These are phyloP conservation scores for Fistulinella cinereoalba DNA, from an alignment of 1,284 basidiomycete species.

Conservation along the genomic window DNA sequence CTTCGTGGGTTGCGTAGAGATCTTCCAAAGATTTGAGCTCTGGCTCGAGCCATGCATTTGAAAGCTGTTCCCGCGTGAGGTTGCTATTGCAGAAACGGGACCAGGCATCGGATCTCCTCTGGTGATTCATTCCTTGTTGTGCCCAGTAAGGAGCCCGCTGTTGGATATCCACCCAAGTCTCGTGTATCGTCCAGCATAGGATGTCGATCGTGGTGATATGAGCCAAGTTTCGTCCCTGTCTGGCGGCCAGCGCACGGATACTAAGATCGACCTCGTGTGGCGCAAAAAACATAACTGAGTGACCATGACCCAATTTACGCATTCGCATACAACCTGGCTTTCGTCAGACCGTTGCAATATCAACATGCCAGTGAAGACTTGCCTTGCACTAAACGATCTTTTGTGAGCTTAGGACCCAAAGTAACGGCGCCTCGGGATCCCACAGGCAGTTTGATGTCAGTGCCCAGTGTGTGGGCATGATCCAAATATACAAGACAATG, in stretches of 20 bases:
- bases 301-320: slow-evolving; percentile 1
- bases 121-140: slow-evolving; percentile 42
- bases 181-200: slow-evolving; percentile 34
- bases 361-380: background rate
- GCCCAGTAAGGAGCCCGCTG: slow-evolving; percentile 43
- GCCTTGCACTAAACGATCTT: background rate
- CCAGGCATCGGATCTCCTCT: background rate
- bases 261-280: background rate
- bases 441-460: background rate
- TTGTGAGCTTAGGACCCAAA: background rate
- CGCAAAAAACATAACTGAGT: slow-evolving; percentile 1
- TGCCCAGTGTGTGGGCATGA: background rate
- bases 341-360: background rate
- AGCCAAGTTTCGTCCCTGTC: background rate
- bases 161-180: slow-evolving; percentile 44
- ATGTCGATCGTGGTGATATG: background rate
- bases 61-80: background rate
- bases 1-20: background rate
- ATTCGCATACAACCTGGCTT: slow-evolving; percentile 8
- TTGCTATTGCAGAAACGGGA: background rate
- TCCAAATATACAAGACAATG: background rate
- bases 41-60: background rate
- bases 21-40: background rate
- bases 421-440: background rate
- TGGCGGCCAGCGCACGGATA: background rate